Evolutionary conservation across 2,329 filamentous ascomycete genomes (phyloP), one percentile per base, ranked within the genome.

Genomic region (Davidsoniella neocaledoniae): DNA sequence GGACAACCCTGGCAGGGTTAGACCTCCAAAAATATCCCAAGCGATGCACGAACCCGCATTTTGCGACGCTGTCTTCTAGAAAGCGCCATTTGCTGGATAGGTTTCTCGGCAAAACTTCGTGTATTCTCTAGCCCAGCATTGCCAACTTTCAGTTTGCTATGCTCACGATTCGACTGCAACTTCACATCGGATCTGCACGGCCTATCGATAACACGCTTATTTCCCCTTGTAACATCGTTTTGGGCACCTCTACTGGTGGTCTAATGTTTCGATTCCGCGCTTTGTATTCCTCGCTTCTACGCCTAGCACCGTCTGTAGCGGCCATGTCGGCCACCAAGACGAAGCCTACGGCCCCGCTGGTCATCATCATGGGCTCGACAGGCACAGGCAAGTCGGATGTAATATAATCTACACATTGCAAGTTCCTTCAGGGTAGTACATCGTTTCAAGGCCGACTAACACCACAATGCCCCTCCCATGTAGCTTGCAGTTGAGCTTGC

Each of bases 321-420:
- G 55, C 23, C 10, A 50, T 48, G 51, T 38, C 43, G 8, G 49
- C 23, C 41, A 43, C 57, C 42, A 49, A 58, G 49, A 54, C 51
- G 51, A 62, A 56, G 50, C 72, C 72, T 16, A 58, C 61, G 46
- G 61, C 71, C 58, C 83, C 86, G 21, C 67, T 95, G 55, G 72
- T 96, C 58, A 79, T 86, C 45, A 75, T 96, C 54, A 72, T 95
- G 45, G 90, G 90, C 57, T 84, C 88, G 44, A 96, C 90, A 8
- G 90, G 88, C 52, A 95, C 88, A 1, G 90, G 90, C 54, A 94
- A 94, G 66, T 94, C 87, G 38, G 82, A 93, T 69, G 86, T 93
- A 70, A 60, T 68, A 55, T 40, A 41, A 43, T 39, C 42, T 49
- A 39, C 9, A 12, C 17, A 16, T 37, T 41, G 54, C 25, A 49